Base-by-base conservation (phyloP, 768 basidiomycete genomes). In the Amanita rubescens region DNA sequence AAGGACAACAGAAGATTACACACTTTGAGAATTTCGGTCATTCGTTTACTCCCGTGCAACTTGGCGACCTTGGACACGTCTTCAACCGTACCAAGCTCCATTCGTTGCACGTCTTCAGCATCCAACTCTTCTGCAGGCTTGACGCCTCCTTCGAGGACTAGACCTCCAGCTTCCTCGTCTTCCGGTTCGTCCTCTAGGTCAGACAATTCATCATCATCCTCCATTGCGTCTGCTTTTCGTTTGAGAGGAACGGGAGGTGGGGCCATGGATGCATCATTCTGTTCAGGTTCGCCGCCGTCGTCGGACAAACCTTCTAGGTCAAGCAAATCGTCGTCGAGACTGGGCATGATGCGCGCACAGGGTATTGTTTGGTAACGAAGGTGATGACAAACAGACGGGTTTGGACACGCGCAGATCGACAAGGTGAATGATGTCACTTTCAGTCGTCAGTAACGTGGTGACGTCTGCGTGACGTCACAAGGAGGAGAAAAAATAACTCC, bases 91-190 rank as follows among this genome's bases (percentile, higher is more conserved):
- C 83, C 83, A 33, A 99, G 72, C 62, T 98, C 92, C 92, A 97
- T 97, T 62, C 84, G 82, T 63, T 93, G 87, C 27, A 98, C 96
- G 55, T 94, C 92, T 59, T 95, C 94, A 25, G 75, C 84, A 65
- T 97, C 94, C 41, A 98, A 74, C 70, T 99, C 94, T 35, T 97
- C 94, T n/a, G 94, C 92, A 12, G 95, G 95, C 59, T 81, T 82
- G 11, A 94, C 75, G 9, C 95, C 95, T 0, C 94, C 94, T 51
- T 89, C 89, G 0, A 89, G 75, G 4, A 91, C 84, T 12, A 94
- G 75, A 5, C 76, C 77, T 0, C 76, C 77, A 5, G 77, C 67
- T 34, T 77, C 75, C 32, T 68, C 75, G 6, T 71, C 77, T 17
- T 64, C 79, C 19, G 68, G 73, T 30, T 72, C 75, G 33, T 75